Conservation (phyloP, 306 rosid genomes). For the Vachellia pachyceras region DNA sequence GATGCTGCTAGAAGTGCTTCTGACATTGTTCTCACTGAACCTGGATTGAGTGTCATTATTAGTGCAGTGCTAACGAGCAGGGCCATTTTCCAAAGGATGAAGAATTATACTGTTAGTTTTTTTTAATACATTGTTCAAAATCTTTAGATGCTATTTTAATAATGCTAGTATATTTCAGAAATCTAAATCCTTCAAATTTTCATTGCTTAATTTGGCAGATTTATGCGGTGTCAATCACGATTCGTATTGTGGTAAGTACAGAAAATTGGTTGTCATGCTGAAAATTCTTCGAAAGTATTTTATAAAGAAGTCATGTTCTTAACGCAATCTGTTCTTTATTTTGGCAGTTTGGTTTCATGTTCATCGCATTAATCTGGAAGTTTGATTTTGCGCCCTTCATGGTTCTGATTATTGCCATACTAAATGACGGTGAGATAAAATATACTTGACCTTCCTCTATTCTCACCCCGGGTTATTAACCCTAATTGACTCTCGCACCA, state of each 20-base stretch:
- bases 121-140: constrained; percentile 29
- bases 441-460: constrained; percentile 17
- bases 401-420: constrained; percentile 94
- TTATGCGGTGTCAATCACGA: constrained; percentile 98
- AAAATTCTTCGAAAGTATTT: neutral
- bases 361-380: constrained; percentile 95
- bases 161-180: neutral
- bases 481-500: constrained; percentile 17
- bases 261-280: neutral
- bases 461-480: neutral
- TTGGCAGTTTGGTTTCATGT: constrained; percentile 92
- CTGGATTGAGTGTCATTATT: constrained; percentile 94
- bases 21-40: constrained; percentile 98
- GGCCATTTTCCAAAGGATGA: constrained; percentile 99
- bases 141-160: constrained; percentile 13
- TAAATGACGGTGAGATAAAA: constrained; percentile 80
- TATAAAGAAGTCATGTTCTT: constrained; percentile 17
- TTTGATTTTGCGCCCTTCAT: constrained; percentile 98
- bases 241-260: constrained; percentile 94
- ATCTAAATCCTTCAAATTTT: constrained; percentile 30
- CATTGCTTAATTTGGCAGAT: constrained; percentile 62
- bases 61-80: constrained; percentile 99
- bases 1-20: constrained; percentile 99
- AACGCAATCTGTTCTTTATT: constrained; percentile 33
- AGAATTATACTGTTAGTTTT: constrained; percentile 88